A percentile compares a stretch with the other conserved stretches of the same genome.
Evolutionary conservation across 768 basidiomycete genomes (phyloP).

Genomic region (Sarcomyxa edulis): DNA sequence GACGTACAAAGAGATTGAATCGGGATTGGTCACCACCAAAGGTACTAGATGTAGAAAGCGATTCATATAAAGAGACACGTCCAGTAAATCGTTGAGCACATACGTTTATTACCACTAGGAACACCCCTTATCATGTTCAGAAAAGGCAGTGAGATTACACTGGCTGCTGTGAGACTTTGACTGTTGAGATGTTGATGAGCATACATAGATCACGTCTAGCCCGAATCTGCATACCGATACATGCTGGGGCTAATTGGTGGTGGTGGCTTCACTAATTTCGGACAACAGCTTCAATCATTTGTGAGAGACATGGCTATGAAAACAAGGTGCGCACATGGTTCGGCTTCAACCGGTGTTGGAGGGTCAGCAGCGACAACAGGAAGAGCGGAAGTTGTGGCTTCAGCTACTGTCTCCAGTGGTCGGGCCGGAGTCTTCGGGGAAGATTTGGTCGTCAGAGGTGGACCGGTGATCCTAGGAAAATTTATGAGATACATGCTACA

Average conservation of each 20-base stretch:
- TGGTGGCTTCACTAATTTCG: too few relatives aligned
- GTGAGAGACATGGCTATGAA: too few relatives aligned
- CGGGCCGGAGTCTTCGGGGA: slow-evolving; percentile 1
- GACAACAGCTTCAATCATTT: too few relatives aligned
- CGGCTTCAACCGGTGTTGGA: too few relatives aligned
- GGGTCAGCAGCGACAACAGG: neutral
- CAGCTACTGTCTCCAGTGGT: neutral
- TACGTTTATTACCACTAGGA: slow-evolving; percentile 41
- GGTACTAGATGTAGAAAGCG: slow-evolving; percentile 23
- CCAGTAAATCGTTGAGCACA: too few relatives aligned
- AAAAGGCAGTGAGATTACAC: slow-evolving; percentile 45
- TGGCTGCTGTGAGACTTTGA: slow-evolving; percentile 37
- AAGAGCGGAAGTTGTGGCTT: neutral
- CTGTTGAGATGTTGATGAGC: too few relatives aligned
- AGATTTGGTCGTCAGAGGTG: slow-evolving; percentile 3
- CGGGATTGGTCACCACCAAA: slow-evolving; percentile 34
- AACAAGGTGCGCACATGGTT: too few relatives aligned
- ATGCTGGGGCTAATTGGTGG: too few relatives aligned
- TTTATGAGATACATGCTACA: neutral
- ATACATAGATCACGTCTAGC: too few relatives aligned
- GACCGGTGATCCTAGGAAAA: slow-evolving; percentile 7
- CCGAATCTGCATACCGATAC: too few relatives aligned
- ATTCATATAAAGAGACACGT: slow-evolving; percentile 4
- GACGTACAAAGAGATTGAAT: too few relatives aligned
- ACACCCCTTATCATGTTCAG: slow-evolving; percentile 42